Conservation (phyloP, 805 yeast genomes). For the Candida ascalaphidarum region DNA sequence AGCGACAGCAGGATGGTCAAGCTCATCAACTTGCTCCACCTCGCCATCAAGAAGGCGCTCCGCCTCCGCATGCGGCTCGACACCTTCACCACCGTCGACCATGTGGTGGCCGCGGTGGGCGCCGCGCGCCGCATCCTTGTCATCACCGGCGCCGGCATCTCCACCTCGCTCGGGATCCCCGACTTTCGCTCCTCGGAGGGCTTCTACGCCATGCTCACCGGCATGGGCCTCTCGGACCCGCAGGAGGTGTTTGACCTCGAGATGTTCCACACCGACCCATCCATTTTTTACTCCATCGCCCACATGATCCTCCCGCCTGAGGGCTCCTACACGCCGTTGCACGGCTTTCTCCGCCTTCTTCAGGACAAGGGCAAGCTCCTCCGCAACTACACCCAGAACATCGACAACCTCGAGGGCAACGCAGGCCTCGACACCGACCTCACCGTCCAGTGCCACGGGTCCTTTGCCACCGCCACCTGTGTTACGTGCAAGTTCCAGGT, state of each 20-base stretch:
- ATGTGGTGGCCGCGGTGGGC: conserved; percentile 45
- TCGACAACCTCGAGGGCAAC: conserved; percentile 76
- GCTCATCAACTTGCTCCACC: conserved; percentile 45
- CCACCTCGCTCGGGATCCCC: conserved; percentile 85
- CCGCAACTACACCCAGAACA: conserved; percentile 85
- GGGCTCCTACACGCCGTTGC: conserved; percentile 62
- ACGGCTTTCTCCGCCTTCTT: conserved; percentile 64
- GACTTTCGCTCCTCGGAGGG: conserved; percentile 90
- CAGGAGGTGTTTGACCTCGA: conserved; percentile 80
- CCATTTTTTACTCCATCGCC: conserved; percentile 79
- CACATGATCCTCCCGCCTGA: conserved; percentile 76
- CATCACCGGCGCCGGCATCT: conserved; percentile 89
- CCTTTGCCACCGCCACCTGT: conserved; percentile 84
- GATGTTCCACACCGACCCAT: conserved; percentile 68
- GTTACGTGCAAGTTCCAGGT: conserved; percentile 61
- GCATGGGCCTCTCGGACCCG: conserved; percentile 73
- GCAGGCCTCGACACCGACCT: conserved; percentile 65
- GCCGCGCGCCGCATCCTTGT: conserved; percentile 57
- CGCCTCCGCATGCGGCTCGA: conserved; percentile 47
- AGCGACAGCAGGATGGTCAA: conserved; percentile 34
- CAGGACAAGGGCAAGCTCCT: conserved; percentile 71
- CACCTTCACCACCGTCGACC: conserved; percentile 48
- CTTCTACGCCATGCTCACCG: conserved; percentile 59
- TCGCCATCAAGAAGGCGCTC: conserved; percentile 57
- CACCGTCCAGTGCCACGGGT: conserved; percentile 86